Evolutionary conservation across 805 yeast species (phyloP).

Genomic region (Pichia scutulata): DNA sequence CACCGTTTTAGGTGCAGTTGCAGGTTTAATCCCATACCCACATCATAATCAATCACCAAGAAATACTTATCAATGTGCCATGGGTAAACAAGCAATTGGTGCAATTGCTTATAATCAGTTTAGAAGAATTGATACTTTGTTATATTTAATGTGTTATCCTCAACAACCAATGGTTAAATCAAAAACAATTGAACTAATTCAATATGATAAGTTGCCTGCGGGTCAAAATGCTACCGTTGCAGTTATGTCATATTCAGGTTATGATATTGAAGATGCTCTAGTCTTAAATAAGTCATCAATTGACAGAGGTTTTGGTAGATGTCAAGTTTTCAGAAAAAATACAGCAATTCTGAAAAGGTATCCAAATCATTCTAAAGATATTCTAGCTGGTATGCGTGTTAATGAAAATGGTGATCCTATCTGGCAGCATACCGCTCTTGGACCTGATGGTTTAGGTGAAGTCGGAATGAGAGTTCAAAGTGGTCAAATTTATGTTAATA

Average conservation of each 20-base stretch:
- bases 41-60: slow-evolving; percentile 91
- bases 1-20: slow-evolving; percentile 87
- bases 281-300: slow-evolving; percentile 88
- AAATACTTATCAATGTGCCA: slow-evolving; percentile 89
- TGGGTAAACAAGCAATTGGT: slow-evolving; percentile 99
- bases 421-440: slow-evolving; percentile 78
- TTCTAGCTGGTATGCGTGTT: slow-evolving; percentile 84
- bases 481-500: slow-evolving; percentile 92
- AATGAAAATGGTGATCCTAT: slow-evolving; percentile 76
- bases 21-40: slow-evolving; percentile 87
- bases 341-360: slow-evolving; percentile 85
- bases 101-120: slow-evolving; percentile 97
- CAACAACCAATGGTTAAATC: slow-evolving; percentile 99
- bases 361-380: slow-evolving; percentile 89
- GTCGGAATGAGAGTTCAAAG: slow-evolving; percentile 86
- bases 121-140: slow-evolving; percentile 86
- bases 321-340: slow-evolving; percentile 90
- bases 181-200: slow-evolving; percentile 89
- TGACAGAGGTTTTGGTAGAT: slow-evolving; percentile 96
- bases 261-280: slow-evolving; percentile 98
- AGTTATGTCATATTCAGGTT: slow-evolving; percentile 98
- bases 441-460: slow-evolving; percentile 94
- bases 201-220: slow-evolving; percentile 94
- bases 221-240: slow-evolving; percentile 99
- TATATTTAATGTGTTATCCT: slow-evolving; percentile 96